A percentile compares a stretch with the other conserved stretches of the same genome.
Conservation (phyloP, 352 stramenopile genomes). For the Phytophthora sansomeana region DNA sequence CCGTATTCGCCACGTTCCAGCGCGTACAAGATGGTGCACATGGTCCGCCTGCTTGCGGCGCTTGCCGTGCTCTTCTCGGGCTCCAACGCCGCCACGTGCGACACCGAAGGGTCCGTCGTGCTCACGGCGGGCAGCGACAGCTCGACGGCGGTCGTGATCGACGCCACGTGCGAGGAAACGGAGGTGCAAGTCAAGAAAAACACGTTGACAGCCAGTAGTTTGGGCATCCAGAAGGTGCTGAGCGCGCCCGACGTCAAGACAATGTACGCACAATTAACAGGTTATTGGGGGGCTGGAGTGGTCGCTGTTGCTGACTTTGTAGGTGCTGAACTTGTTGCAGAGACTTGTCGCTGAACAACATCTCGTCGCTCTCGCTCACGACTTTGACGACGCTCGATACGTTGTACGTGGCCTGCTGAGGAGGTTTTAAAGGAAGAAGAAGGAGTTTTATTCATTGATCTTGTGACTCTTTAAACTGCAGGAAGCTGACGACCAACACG, state of each 20-base stretch:
- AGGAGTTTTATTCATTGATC: no score
- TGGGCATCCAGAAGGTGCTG: slow-evolving; percentile 58
- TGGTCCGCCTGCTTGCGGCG: neutral
- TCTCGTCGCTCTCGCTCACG: slow-evolving; percentile 43
- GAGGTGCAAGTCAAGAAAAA: slow-evolving; percentile 43
- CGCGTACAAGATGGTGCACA: slow-evolving; percentile 4
- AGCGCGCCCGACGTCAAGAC: slow-evolving; percentile 56
- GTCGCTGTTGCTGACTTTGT: slow-evolving; percentile 8
- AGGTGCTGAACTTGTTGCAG: slow-evolving; percentile 20
- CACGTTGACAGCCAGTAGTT: slow-evolving; percentile 43
- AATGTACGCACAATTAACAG: slow-evolving; percentile 38
- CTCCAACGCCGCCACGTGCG: slow-evolving; percentile 32
- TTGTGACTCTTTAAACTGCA: slow-evolving; percentile 12
- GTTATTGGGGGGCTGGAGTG: neutral
- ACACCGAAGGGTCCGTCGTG: slow-evolving; percentile 47
- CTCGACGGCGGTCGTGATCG: slow-evolving; percentile 46
- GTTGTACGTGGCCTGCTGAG: slow-evolving; percentile 37
- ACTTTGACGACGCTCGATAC: slow-evolving; percentile 44
- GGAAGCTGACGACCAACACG: slow-evolving; percentile 59
- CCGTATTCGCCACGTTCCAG: neutral
- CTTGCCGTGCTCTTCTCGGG: slow-evolving; percentile 17
- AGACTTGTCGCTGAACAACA: slow-evolving; percentile 61
- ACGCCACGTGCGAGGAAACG: slow-evolving; percentile 41
- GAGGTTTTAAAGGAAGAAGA: neutral
- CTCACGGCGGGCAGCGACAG: slow-evolving; percentile 46